Evolutionary conservation across 345 rosid species (phyloP), one percentile per base, ranked within the genome.

Genomic region (Gossypium turneri): DNA sequence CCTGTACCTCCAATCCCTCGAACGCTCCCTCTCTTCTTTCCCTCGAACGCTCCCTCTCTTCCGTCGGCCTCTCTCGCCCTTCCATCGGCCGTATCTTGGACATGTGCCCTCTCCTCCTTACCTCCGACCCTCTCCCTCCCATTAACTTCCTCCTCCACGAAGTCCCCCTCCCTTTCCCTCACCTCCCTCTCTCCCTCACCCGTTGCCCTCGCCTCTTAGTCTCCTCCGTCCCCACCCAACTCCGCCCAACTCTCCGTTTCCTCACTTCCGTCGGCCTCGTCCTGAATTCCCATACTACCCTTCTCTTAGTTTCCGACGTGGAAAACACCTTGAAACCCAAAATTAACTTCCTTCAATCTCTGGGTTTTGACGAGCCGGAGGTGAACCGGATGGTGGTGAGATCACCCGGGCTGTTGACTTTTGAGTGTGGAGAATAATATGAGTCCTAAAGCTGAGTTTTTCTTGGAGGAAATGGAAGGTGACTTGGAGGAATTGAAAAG

Each of bases 31-130:
- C 91, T 63, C 83, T 94, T 80, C 77, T 76, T 67, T 76, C 94
- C 79, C 86, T 90, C 62, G 90, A 90, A 81, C 38, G 58, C 53
- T 85, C 82, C 66, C 89, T 94, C 78, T 84, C 88, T 64, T 84
- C 88, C 7, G 74, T 88, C 67, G 97, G 98, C 52, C 86, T 94
- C 70, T 80, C 86, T 10, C 86, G 90, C 65, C 64, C 86, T 11
- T 82, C 91, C 57, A 80, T 92, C 45, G 93, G 93, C 60, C 85
- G 97, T 11, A 81, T 94, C 64, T 92, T 94, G 69, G 97, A 90
- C 73, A 94, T 90, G 97, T 79, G 85, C 81, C 97, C 97, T 0
- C 77, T 75, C 47, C 84, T 92, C 78, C 85, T 94, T 59, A 94
- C 91, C 70, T 81, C 91, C 12, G 90, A 92, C 43, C 92, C 93